Evolutionary conservation across 202 grass and related monocot genomes (phyloP).

Genomic region (Dendrocalamus latiflorus): DNA sequence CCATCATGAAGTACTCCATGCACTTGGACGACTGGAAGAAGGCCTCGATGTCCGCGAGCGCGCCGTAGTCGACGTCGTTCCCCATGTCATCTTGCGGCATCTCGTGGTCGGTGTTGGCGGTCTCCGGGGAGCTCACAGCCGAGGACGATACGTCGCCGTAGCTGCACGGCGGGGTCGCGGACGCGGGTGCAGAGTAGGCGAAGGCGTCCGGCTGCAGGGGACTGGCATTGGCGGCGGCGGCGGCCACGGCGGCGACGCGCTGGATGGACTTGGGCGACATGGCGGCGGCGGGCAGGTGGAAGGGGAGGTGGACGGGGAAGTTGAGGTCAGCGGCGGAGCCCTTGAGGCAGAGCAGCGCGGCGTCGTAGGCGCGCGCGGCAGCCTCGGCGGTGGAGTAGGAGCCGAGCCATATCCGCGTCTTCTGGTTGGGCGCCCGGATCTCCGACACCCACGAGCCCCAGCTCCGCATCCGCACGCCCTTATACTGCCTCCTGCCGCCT

Average conservation of each 20-base stretch:
- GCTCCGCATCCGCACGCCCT: conserved; percentile 94
- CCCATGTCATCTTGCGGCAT: background rate
- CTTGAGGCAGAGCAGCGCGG: conserved; percentile 85
- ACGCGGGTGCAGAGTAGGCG: background rate
- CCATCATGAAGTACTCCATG: conserved; percentile 83
- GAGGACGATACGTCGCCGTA: conserved; percentile 19
- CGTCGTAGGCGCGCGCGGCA: conserved; percentile 92
- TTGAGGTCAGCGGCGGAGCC: conserved; percentile 81
- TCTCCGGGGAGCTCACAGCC: conserved; percentile 34
- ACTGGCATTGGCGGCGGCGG: conserved; percentile 47
- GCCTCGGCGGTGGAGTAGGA: conserved; percentile 95
- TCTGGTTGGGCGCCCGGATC: conserved; percentile 91
- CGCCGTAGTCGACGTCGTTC: conserved; percentile 29
- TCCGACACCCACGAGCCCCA: conserved; percentile 99
- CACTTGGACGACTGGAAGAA: conserved; percentile 97
- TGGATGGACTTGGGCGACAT: conserved; percentile 98
- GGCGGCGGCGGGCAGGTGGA: conserved; percentile 52
- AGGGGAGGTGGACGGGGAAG: conserved; percentile 66
- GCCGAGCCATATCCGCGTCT: conserved; percentile 91
- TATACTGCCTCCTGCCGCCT: conserved; percentile 59
- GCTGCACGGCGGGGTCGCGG: background rate
- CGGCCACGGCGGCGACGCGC: conserved; percentile 63
- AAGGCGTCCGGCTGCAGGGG: background rate
- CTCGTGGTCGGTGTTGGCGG: background rate
- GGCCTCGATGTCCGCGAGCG: conserved; percentile 65